phyloP scores from a whole-genome alignment of 2,329 filamentous ascomycete genomes.

The Penicillium olsonii region DNA sequence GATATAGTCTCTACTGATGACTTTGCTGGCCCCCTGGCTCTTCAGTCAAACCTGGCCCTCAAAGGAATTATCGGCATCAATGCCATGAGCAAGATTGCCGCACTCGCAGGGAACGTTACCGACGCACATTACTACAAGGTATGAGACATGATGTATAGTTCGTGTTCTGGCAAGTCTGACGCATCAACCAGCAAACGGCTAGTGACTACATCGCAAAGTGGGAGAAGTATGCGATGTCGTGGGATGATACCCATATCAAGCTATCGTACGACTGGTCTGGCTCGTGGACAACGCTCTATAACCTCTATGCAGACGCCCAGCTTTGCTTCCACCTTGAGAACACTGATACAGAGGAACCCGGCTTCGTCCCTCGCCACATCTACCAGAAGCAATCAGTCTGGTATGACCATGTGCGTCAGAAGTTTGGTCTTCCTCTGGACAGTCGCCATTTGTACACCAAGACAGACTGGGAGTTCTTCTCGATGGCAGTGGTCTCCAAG shows the following conservation, averaged over 20 bases:
- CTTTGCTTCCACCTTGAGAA: conserved; percentile 73
- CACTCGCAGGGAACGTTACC: conserved; percentile 58
- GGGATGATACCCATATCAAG: conserved; percentile 70
- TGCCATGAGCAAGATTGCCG: conserved; percentile 72
- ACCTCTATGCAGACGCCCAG: conserved; percentile 76
- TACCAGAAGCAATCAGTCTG: conserved; percentile 79
- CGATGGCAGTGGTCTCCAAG: conserved; percentile 73
- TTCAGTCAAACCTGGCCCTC: conserved; percentile 79
- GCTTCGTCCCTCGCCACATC: conserved; percentile 72
- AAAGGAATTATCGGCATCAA: conserved; percentile 83
- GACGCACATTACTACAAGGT: conserved; percentile 62
- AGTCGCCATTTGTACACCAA: conserved; percentile 82
- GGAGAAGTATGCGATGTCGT: conserved; percentile 70
- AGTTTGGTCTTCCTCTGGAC: conserved; percentile 80
- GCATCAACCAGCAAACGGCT: conserved; percentile 52
- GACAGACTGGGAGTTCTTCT: conserved; percentile 89
- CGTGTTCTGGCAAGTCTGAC: conserved; percentile 4
- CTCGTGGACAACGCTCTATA: conserved; percentile 83
- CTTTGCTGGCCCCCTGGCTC: conserved; percentile 74
- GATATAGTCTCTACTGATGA: conserved; percentile 74
- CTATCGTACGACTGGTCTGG: conserved; percentile 78
- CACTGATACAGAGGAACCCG: conserved; percentile 42
- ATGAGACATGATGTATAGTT: background rate
- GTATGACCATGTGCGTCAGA: conserved; percentile 77
- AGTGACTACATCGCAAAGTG: conserved; percentile 71